Evolutionary conservation across 257 asterid species (phyloP).

Genomic region (Euphrasia confusa): DNA sequence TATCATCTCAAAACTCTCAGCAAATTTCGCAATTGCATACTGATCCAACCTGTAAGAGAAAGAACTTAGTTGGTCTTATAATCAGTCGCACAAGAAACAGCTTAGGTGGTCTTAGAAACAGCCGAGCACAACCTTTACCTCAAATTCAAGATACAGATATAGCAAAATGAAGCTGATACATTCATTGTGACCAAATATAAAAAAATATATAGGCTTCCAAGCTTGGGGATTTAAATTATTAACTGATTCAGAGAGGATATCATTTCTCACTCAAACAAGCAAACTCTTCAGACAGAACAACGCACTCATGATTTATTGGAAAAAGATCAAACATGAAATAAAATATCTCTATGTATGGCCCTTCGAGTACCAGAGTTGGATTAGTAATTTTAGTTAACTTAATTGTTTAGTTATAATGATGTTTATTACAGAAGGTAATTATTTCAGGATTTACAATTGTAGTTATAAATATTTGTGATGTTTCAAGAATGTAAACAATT

Average conservation of each 20-base stretch:
- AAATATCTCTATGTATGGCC: background rate
- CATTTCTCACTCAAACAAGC: background rate
- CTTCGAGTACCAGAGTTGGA: no score
- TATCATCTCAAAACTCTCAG: conserved; percentile 95
- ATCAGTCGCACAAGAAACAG: background rate
- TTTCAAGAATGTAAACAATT: no score
- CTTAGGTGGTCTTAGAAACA: background rate
- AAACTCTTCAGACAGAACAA: background rate
- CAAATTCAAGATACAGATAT: no score
- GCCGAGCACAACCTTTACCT: no score
- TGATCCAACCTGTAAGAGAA: conserved; percentile 74
- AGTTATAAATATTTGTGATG: no score
- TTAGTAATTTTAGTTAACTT: no score
- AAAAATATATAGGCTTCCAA: background rate
- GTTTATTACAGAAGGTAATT: no score
- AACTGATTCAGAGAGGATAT: background rate
- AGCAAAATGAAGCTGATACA: no score
- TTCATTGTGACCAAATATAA: background rate
- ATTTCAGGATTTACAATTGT: no score
- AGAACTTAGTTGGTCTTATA: conserved; percentile 2
- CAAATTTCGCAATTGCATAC: conserved; percentile 90
- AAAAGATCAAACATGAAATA: background rate
- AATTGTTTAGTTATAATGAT: no score
- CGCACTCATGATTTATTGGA: no score
- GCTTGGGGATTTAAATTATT: background rate